These are phyloP conservation scores for Phragmites australis DNA, from an alignment of 176 grass and related monocot species.

Conservation along the genomic window DNA sequence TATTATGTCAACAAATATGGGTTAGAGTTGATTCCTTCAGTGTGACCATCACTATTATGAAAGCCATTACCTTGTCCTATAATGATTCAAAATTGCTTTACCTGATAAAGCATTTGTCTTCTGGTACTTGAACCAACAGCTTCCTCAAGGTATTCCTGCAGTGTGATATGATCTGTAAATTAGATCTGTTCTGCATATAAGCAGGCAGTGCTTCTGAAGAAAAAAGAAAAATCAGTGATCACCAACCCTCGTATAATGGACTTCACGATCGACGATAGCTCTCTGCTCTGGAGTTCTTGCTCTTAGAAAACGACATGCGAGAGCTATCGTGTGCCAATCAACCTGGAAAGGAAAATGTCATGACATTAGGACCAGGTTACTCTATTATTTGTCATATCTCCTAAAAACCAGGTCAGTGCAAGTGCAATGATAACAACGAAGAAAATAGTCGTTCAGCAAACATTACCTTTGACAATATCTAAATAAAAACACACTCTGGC, in stretches of 20 bases:
- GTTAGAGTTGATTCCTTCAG: background rate
- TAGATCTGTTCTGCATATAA: background rate
- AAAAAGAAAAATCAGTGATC: background rate
- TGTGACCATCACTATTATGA: background rate
- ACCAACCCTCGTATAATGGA: conserved; percentile 75
- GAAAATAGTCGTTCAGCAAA: conserved; percentile 1
- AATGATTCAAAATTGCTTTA: conserved; percentile 11
- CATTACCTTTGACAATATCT: background rate
- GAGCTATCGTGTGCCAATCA: conserved; percentile 63
- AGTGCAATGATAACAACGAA: background rate
- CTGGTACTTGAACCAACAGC: conserved; percentile 59
- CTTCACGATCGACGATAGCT: conserved; percentile 73
- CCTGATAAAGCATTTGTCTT: conserved; percentile 69
- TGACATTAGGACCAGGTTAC: background rate
- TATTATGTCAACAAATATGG: background rate
- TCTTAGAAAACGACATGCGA: conserved; percentile 63
- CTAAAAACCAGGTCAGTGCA: background rate
- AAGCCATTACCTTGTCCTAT: background rate
- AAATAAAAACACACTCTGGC: background rate
- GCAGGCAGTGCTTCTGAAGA: background rate
- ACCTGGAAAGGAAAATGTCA: conserved; percentile 36
- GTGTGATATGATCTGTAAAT: conserved; percentile 22
- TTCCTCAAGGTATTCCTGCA: conserved; percentile 79
- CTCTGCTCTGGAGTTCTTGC: conserved; percentile 77
- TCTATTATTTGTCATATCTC: conserved; percentile 6